Base-by-base conservation (phyloP, 345 rosid genomes). In the Citrus maxima region DNA sequence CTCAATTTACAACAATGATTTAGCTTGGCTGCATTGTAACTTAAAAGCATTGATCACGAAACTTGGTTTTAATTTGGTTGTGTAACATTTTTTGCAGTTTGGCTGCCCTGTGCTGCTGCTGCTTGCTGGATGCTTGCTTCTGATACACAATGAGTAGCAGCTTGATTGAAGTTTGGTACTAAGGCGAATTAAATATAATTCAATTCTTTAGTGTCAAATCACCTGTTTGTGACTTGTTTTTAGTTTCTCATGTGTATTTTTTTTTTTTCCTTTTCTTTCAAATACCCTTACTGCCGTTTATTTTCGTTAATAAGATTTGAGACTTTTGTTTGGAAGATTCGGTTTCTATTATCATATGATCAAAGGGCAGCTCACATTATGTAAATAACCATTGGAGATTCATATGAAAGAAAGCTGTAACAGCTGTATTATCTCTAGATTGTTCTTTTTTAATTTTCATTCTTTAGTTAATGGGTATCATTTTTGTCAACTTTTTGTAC, bases 61-160 rank as follows among this genome's bases (percentile, higher is more conserved):
- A 32, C 10, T 64, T 32, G 12, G 75, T 72, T 28, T 54, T 72
- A 55, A 72, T 72, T 72, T 28, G 30, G 40, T 34, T 55, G 28
- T 72, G 62, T 54, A 4, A 0, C 21, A 69, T n/a, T 16, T 85
- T n/a, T 16, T 85, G 78, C 87, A 89, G 92, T 78, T 83, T 87
- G 82, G 89, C 90, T 78, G 92, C 80, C 49, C 42, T 85, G 10
- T 85, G 87, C 78, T 85, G 87, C 28, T 85, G 87, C 73, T 85
- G 87, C 65, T 77, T 82, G 10, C 68, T 85, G 79, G 86, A 83
- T 4, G 83, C 86, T 6, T 77, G 86, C 79, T 85, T 89, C 85
- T 89, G 86, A 89, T 22, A 9, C 35, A 22, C 63, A 64, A 75
- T 76, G 79, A 81, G 73, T 42, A 7, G 61, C 25, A 30, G 56